A percentile compares a stretch with the other conserved stretches of the same genome.
phyloP scores from a whole-genome alignment of 768 basidiomycete genomes.

The Tephrocybe sp. region DNA sequence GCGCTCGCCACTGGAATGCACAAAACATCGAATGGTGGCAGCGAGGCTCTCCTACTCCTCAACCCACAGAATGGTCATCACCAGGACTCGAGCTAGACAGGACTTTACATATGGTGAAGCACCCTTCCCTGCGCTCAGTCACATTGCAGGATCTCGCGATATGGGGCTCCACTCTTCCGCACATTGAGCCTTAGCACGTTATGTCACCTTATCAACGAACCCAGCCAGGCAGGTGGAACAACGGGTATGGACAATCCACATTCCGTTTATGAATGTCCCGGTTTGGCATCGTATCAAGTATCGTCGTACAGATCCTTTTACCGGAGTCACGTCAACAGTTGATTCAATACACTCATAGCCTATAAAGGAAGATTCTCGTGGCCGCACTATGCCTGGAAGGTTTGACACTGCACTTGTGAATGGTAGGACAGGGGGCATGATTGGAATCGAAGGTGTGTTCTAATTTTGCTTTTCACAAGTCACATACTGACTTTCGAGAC shows the following conservation, averaged over 20 bases:
- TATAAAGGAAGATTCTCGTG: slow-evolving; percentile 8
- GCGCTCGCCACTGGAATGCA: no score
- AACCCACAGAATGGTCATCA: not conserved
- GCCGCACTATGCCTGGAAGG: slow-evolving; percentile 17
- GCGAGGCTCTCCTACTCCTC: slow-evolving; percentile 10
- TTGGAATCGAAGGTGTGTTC: slow-evolving; percentile 17
- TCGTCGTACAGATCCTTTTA: slow-evolving; percentile 15
- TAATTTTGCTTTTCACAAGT: no score
- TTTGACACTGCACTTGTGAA: slow-evolving; percentile 31
- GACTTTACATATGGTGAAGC: slow-evolving; percentile 21
- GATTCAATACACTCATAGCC: slow-evolving; percentile 31
- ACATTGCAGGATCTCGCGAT: slow-evolving; percentile 17
- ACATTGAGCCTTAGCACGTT: slow-evolving; percentile 24
- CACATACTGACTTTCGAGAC: no score
- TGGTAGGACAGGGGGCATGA: slow-evolving; percentile 2
- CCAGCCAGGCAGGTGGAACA: slow-evolving; percentile 17
- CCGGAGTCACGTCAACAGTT: slow-evolving; percentile 7
- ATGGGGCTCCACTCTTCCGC: slow-evolving; percentile 26
- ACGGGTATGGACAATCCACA: slow-evolving; percentile 3
- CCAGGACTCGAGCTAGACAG: slow-evolving; percentile 11
- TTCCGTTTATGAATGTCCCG: slow-evolving; percentile 24
- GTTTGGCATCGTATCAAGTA: slow-evolving; percentile 35
- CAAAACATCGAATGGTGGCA: slow-evolving; percentile 27
- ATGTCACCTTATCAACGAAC: slow-evolving; percentile 19
- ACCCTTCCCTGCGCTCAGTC: slow-evolving; percentile 16